phyloP scores from a whole-genome alignment of 257 asterid species.

The Fraxinus pennsylvanica region DNA sequence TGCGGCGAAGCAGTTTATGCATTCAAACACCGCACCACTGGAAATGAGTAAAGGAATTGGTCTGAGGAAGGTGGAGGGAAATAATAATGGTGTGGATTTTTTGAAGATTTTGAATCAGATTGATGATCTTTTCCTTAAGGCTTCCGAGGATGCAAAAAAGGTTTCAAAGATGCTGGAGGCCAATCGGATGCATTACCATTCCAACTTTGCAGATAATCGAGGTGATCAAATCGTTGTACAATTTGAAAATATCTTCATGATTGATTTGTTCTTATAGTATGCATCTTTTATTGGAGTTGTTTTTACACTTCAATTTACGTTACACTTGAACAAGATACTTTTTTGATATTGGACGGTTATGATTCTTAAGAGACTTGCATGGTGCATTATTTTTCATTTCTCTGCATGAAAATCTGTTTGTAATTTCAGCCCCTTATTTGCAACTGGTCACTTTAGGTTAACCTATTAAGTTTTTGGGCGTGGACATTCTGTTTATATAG shows the following conservation, averaged over 20 bases:
- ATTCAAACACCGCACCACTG: constrained; percentile 86
- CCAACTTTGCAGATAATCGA: constrained; percentile 92
- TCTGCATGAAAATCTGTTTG: background rate
- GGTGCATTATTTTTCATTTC: background rate
- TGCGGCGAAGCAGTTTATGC: constrained; percentile 54
- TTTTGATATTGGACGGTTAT: background rate
- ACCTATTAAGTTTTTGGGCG: background rate
- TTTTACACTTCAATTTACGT: background rate
- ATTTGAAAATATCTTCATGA: background rate
- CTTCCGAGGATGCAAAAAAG: constrained; percentile 84
- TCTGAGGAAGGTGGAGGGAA: constrained; percentile 39
- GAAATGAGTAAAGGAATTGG: constrained; percentile 36
- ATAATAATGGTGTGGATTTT: constrained; percentile 60
- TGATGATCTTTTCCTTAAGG: constrained; percentile 86
- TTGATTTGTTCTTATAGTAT: background rate
- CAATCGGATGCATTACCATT: constrained; percentile 87
- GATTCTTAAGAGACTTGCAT: background rate
- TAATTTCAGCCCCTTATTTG: too few relatives aligned
- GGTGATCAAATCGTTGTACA: constrained; percentile 46
- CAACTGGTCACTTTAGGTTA: background rate
- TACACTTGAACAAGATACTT: background rate
- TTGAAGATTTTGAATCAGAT: constrained; percentile 67
- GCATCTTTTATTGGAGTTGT: background rate
- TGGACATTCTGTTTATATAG: background rate
- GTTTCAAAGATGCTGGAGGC: constrained; percentile 98